Conservation (phyloP, 768 basidiomycete genomes). For the Pleurotus salmoneostramineus region DNA sequence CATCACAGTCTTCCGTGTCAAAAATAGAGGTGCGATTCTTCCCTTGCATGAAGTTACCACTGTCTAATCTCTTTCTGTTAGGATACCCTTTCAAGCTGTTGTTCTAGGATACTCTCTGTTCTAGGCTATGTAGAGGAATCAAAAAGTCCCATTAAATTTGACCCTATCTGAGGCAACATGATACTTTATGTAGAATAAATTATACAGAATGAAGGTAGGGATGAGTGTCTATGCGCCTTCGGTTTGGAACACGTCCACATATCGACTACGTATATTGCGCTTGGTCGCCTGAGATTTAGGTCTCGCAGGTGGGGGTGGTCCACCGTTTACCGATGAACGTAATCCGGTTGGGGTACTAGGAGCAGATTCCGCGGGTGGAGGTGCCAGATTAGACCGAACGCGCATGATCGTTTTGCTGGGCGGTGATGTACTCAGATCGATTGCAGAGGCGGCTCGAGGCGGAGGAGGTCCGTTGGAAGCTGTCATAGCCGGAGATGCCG, state of each 20-base stretch:
- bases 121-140: neutral
- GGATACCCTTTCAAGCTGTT: constrained; percentile 82
- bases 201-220: constrained; percentile 5
- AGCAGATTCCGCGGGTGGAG: constrained; percentile 43
- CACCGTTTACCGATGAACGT: constrained; percentile 40
- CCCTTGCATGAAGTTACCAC: neutral
- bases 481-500: constrained; percentile 69
- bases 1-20: constrained; percentile 82
- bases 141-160: neutral
- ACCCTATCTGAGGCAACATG: neutral
- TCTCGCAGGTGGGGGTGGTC: constrained; percentile 48
- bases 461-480: constrained; percentile 25
- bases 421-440: constrained; percentile 53
- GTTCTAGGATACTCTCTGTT: constrained; percentile 32
- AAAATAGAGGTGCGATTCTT: constrained; percentile 70
- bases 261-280: constrained; percentile 75
- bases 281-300: constrained; percentile 65
- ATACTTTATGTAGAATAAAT: neutral
- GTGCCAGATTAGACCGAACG: constrained; percentile 63
- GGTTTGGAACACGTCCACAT: constrained; percentile 88
- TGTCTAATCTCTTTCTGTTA: constrained; percentile 20
- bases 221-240: constrained; percentile 29
- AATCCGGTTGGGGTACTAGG: constrained; percentile 44
- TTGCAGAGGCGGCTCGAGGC: constrained; percentile 56
- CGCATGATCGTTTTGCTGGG: constrained; percentile 51